Percentiles rank a stretch among this genome's conserved stretches.
Evolutionary conservation across 2,329 filamentous ascomycete species (phyloP).

Genomic region (Colletotrichum phormii): DNA sequence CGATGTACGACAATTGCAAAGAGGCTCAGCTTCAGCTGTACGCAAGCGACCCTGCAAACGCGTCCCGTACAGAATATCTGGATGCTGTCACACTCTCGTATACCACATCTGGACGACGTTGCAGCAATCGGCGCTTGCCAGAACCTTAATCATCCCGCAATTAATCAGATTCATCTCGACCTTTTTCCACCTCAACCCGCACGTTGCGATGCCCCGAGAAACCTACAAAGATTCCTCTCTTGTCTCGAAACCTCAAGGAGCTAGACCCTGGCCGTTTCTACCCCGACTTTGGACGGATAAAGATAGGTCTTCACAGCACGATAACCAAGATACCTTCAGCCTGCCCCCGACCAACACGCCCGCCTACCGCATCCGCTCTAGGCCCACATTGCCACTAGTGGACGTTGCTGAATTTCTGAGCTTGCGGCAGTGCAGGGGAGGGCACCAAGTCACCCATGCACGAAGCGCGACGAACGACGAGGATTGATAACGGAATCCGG

Average conservation of each 20-base stretch:
- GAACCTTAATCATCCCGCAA: background rate
- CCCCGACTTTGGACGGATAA: background rate
- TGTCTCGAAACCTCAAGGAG: background rate
- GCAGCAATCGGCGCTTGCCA: background rate
- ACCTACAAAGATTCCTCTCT: background rate
- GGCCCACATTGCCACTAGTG: background rate
- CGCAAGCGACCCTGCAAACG: background rate
- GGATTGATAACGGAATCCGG: slow-evolving; percentile 13
- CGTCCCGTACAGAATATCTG: background rate
- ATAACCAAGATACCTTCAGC: slow-evolving; percentile 6
- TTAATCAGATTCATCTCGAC: background rate
- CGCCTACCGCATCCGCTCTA: slow-evolving; percentile 8
- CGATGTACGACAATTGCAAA: background rate
- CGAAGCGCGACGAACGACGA: slow-evolving; percentile 1
- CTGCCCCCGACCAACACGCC: background rate
- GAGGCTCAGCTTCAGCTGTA: slow-evolving; percentile 15
- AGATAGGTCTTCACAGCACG: background rate
- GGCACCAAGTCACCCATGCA: background rate
- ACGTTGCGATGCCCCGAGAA: background rate
- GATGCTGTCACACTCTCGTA: background rate
- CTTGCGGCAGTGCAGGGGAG: background rate
- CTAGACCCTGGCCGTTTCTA: background rate
- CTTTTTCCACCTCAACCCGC: background rate
- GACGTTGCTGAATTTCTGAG: background rate
- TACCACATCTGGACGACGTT: background rate